phyloP scores from a whole-genome alignment of 805 yeast genomes.

The Saturnispora zaruensis region DNA sequence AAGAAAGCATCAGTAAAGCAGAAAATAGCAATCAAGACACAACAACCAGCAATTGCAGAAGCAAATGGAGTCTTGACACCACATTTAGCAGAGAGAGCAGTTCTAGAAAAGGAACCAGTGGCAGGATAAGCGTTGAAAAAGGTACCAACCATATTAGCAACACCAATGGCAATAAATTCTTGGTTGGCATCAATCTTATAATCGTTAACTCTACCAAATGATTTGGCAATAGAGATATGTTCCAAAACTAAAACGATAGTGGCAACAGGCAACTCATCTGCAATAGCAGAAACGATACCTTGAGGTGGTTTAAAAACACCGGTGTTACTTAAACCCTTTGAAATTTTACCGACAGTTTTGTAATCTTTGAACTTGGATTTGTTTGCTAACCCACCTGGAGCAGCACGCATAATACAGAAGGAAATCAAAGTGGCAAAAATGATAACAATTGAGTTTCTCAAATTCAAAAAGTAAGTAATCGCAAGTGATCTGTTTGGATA shows the following conservation, averaged over 20 bases:
- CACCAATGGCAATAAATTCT: constrained; percentile 90
- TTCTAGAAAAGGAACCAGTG: constrained; percentile 91
- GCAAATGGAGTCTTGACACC: constrained; percentile 93
- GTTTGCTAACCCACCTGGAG: constrained; percentile 21
- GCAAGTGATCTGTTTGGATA: constrained; percentile 45
- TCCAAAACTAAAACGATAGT: constrained; percentile 75
- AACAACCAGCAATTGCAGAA: constrained; percentile 82
- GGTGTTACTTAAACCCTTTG: constrained; percentile 70
- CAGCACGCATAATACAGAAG: constrained; percentile 57
- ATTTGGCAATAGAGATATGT: constrained; percentile 88
- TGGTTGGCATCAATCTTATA: constrained; percentile 89
- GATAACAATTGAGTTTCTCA: constrained; percentile 76
- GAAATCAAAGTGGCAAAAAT: constrained; percentile 76
- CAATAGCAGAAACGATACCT: constrained; percentile 51
- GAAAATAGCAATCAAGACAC: constrained; percentile 80
- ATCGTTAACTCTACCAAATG: constrained; percentile 87
- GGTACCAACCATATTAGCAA: constrained; percentile 82
- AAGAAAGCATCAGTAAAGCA: constrained; percentile 75
- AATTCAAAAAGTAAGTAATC: constrained; percentile 64
- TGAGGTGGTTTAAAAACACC: constrained; percentile 62
- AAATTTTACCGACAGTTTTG: constrained; percentile 65
- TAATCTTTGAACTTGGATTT: constrained; percentile 30
- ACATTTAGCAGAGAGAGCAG: constrained; percentile 90
- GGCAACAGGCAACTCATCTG: constrained; percentile 78
- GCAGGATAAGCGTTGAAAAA: constrained; percentile 92